Percentiles rank a stretch among this genome's conserved stretches.
Evolutionary conservation across 805 yeast species (phyloP).

Genomic region (Saccharomycopsis sp.): DNA sequence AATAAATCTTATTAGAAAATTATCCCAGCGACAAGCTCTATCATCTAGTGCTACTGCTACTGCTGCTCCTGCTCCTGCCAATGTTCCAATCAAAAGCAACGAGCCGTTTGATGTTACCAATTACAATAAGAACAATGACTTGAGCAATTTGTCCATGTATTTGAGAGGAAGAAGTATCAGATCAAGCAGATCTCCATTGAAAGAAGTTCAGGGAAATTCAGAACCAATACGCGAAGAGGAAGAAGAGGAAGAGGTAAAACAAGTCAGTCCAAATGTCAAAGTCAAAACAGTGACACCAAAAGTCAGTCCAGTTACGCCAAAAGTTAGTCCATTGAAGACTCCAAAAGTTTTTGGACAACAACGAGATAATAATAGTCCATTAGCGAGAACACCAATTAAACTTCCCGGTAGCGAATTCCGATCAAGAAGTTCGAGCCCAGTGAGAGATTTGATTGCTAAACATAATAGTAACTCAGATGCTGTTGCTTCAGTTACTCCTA

Average conservation of each 20-base stretch:
- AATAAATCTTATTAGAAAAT: constrained; percentile 10
- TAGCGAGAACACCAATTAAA: not conserved
- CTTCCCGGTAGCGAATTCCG: not conserved
- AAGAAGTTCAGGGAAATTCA: not conserved
- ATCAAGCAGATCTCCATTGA: not conserved
- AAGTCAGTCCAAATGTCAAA: constrained; percentile 2
- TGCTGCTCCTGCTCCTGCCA: not conserved
- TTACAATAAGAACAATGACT: constrained; percentile 12
- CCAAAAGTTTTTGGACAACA: not conserved
- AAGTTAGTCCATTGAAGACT: not conserved
- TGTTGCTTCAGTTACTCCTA: constrained; percentile 4
- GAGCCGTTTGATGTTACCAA: constrained; percentile 10
- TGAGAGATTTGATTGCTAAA: constrained; percentile 12
- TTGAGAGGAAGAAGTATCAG: constrained; percentile 13
- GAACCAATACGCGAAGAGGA: not conserved
- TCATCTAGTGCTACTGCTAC: not conserved
- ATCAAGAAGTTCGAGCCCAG: constrained; percentile 15
- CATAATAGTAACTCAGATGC: constrained; percentile 2
- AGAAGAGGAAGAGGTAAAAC: constrained; percentile 12
- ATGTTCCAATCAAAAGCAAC: not conserved
- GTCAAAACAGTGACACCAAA: not conserved
- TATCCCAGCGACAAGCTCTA: constrained; percentile 16
- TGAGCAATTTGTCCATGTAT: constrained; percentile 13
- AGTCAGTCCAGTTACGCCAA: not conserved
- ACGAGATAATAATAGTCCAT: not conserved